Conservation (phyloP, 345 rosid genomes). For the Anastatica hierochuntica region DNA sequence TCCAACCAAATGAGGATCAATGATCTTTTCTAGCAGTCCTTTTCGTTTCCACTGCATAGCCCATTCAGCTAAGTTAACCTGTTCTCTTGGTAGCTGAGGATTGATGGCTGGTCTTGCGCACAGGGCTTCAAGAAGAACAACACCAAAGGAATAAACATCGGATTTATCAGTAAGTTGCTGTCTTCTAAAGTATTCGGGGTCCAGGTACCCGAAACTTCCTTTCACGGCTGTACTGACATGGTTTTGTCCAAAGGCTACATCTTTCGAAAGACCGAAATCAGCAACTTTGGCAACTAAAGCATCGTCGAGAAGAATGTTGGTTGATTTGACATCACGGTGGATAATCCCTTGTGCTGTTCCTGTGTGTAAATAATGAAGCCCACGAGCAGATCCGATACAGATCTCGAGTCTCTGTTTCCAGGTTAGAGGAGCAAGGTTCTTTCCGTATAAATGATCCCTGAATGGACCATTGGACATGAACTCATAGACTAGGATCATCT, state of each 20-base stretch:
- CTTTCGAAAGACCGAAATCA: conserved; percentile 76
- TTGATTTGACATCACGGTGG: conserved; percentile 77
- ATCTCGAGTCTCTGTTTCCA: conserved; percentile 83
- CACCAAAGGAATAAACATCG: conserved; percentile 61
- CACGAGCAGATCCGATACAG: conserved; percentile 72
- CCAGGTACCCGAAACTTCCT: conserved; percentile 54
- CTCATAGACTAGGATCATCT: conserved; percentile 78
- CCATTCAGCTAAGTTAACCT: conserved; percentile 65
- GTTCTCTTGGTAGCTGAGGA: conserved; percentile 56
- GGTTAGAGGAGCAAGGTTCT: conserved; percentile 45
- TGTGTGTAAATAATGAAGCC: conserved; percentile 74
- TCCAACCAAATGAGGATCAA: conserved; percentile 42
- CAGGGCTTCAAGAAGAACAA: conserved; percentile 49
- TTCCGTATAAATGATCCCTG: conserved; percentile 67
- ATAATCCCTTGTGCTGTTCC: conserved; percentile 88
- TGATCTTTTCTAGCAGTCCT: conserved; percentile 38
- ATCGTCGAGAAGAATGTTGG: conserved; percentile 69
- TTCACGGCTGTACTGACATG: conserved; percentile 46
- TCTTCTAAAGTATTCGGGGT: conserved; percentile 60
- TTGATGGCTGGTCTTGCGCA: conserved; percentile 63
- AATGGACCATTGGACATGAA: conserved; percentile 80
- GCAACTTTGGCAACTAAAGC: conserved; percentile 74
- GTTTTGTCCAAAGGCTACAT: conserved; percentile 58
- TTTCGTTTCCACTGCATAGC: conserved; percentile 45
- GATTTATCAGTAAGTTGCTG: conserved; percentile 59